Evolutionary conservation across 2,329 filamentous ascomycete genomes (phyloP), one percentile per base, ranked within the genome.

Genomic region (Graphium sp.): DNA sequence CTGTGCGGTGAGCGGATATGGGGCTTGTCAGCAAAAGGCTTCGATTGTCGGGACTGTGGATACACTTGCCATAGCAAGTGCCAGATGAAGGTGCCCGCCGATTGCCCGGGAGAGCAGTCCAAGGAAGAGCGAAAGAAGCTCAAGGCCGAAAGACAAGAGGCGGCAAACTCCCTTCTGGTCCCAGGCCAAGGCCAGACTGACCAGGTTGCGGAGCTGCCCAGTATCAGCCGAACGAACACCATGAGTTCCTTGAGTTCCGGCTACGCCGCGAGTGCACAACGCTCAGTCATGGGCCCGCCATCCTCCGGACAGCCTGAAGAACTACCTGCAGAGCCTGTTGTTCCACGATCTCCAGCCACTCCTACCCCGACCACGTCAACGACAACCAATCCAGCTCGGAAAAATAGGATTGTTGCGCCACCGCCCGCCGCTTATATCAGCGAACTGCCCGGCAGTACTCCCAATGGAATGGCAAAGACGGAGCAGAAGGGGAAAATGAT

Each of bases 31-130:
- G 87, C 89, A 21, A 98, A 98, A 54, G 89, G 89, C 1, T 91
- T 93, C 46, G 85, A 92, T 48, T 98, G 89, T 46, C 72, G 79
- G 40, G 87, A 95, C 49, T 98, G 89, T 45, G 89, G 91, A 19
- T 98, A 94, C 54, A 94, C 85, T 2, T 98, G 89, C 46, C 89
- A 98, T 54, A 91, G 76, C 60, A 98, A 98, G 56, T 98, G 89
- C 49, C 83, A 98, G 57, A 89, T 98, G 77, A 98, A 95, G 53
- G 89, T 95, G 0, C 84, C 89, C 1, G 80, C 89, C 6, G 82
- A 93, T 46, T 98, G 89, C 45, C 89, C 89, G 0, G 89, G 89
- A 28, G 89, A 95, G 46, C 73, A 89, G 46, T 76, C 65, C 37
- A 98, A 95, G 52, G 89, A 95, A 36, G 85, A 93, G 42, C 85